These are phyloP conservation scores for Trichophaea hybrida DNA, from an alignment of 2,329 filamentous ascomycete species.

Conservation along the genomic window DNA sequence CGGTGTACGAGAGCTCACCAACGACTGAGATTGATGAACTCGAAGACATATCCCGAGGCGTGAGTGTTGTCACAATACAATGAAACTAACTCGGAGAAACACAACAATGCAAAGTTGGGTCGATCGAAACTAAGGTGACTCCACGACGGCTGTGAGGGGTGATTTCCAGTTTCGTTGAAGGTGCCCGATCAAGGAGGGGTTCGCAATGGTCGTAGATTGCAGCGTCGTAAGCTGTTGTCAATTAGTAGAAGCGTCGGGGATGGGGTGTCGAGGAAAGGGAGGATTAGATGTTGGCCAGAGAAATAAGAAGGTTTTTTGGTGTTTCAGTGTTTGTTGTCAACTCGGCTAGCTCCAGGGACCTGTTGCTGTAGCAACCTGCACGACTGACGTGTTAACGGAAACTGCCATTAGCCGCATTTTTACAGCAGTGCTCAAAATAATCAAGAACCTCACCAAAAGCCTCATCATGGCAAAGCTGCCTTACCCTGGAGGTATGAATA, in stretches of 20 bases:
- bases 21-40: conserved; percentile 10
- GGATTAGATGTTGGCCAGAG: no score
- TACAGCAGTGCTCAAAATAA: no score
- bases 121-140: neutral
- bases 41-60: neutral
- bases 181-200: neutral
- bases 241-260: no score
- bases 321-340: neutral
- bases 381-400: no score
- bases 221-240: no score
- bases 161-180: neutral
- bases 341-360: neutral
- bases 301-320: neutral
- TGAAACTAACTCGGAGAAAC: neutral
- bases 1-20: conserved; percentile 2
- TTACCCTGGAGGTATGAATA: no score
- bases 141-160: neutral
- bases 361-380: conserved; percentile 8
- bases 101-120: neutral
- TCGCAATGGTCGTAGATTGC: neutral
- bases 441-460: no score
- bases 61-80: neutral
- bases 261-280: no score
- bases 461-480: no score
- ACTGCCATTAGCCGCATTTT: no score